Evolutionary conservation across 2,329 filamentous ascomycete species (phyloP).

Genomic region (Dothidotthia symphoricarpi): DNA sequence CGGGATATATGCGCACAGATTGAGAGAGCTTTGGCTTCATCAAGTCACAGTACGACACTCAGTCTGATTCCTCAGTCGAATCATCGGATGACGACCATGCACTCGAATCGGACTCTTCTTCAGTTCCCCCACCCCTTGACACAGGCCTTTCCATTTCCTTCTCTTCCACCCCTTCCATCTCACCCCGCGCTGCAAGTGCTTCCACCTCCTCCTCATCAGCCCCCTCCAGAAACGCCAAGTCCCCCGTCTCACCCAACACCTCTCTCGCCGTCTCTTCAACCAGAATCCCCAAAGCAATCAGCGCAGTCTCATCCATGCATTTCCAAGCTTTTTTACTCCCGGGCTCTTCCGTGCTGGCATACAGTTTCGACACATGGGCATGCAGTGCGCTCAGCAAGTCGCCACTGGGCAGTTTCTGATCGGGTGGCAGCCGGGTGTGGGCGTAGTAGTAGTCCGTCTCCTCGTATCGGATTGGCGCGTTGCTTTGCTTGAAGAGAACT

Average conservation of each 20-base stretch:
- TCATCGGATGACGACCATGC: constrained; percentile 6
- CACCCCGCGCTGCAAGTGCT: constrained; percentile 2
- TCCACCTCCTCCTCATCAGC: constrained; percentile 30
- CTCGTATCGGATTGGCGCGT: constrained; percentile 65
- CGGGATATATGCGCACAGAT: background rate
- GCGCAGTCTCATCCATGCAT: constrained; percentile 75
- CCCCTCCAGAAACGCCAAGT: constrained; percentile 68
- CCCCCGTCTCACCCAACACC: constrained; percentile 62
- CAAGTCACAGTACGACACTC: background rate
- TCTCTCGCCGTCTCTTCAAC: constrained; percentile 68
- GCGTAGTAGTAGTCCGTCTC: constrained; percentile 72
- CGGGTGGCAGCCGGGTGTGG: constrained; percentile 56
- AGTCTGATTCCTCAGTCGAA: constrained; percentile 15
- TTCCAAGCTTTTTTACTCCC: constrained; percentile 44
- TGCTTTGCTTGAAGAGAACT: constrained; percentile 64
- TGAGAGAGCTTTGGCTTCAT: too few species aligned
- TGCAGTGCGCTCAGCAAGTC: constrained; percentile 70
- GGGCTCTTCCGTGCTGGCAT: constrained; percentile 41
- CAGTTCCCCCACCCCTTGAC: background rate
- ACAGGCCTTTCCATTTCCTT: background rate
- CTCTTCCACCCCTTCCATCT: background rate
- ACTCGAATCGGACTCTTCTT: background rate
- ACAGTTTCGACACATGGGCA: constrained; percentile 66
- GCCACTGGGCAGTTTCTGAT: constrained; percentile 61
- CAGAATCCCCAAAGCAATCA: constrained; percentile 72